Percentiles rank a stretch among this genome's conserved stretches.
Conservation (phyloP, 2,329 filamentous ascomycete genomes). For the Xylariaceae sp. region DNA sequence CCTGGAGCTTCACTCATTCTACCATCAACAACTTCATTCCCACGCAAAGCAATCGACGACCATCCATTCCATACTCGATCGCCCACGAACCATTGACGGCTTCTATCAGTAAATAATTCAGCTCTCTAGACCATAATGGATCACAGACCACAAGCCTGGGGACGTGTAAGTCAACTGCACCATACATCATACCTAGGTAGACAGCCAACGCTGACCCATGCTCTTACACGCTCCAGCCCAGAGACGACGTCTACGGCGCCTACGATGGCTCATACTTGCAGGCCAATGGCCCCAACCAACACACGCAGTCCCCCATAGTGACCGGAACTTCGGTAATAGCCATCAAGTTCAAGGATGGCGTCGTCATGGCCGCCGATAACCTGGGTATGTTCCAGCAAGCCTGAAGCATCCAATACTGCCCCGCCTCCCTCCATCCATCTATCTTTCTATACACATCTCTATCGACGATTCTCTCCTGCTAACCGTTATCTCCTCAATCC, state of each 20-base stretch:
- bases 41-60: slow-evolving; percentile 15
- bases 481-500: slow-evolving; percentile 16
- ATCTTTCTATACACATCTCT: too few species aligned
- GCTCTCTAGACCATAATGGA: slow-evolving; percentile 47
- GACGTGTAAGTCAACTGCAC: slow-evolving; percentile 50
- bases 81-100: not conserved
- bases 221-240: slow-evolving; percentile 56
- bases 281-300: slow-evolving; percentile 64
- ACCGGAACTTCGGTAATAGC: slow-evolving; percentile 94
- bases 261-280: slow-evolving; percentile 87
- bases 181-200: not conserved
- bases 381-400: slow-evolving; percentile 61
- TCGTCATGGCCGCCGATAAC: slow-evolving; percentile 96
- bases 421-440: not conserved
- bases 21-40: not conserved
- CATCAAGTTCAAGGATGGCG: slow-evolving; percentile 92
- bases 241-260: slow-evolving; percentile 92
- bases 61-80: slow-evolving; percentile 2
- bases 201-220: slow-evolving; percentile 8
- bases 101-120: slow-evolving; percentile 8
- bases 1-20: slow-evolving; percentile 11
- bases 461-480: not conserved
- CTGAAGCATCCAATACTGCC: not conserved
- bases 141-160: slow-evolving; percentile 68
- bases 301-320: slow-evolving; percentile 88